These are phyloP conservation scores for Rhexocercosporidium sp. DNA, from an alignment of 2,329 filamentous ascomycete genomes.

Conservation along the genomic window DNA sequence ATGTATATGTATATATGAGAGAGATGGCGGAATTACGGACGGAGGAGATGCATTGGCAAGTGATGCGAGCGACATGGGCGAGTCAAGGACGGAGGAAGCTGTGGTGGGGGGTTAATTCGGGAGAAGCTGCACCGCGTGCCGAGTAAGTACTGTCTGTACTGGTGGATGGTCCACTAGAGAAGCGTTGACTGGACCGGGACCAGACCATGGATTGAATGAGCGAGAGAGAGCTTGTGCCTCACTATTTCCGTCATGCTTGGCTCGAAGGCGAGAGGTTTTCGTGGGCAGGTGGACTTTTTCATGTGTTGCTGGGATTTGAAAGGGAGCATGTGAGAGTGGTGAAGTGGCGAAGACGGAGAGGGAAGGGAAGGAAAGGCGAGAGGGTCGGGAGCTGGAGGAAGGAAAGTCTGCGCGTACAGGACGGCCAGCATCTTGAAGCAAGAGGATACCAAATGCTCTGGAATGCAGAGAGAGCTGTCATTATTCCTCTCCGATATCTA, in stretches of 20 bases:
- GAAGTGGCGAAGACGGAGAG: background rate
- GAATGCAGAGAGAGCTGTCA: too few relatives aligned
- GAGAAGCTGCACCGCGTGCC: constrained; percentile 12
- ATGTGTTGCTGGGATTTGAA: background rate
- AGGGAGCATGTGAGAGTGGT: background rate
- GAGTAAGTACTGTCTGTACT: background rate
- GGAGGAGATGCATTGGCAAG: constrained; percentile 5
- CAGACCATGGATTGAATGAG: background rate
- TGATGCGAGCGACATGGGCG: constrained; percentile 6
- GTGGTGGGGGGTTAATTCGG: constrained; percentile 13
- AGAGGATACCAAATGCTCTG: too few relatives aligned
- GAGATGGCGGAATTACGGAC: background rate
- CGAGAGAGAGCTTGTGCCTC: background rate
- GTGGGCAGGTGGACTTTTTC: constrained; percentile 3
- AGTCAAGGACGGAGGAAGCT: constrained; percentile 8
- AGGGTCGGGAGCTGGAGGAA: background rate
- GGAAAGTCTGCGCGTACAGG: too few relatives aligned
- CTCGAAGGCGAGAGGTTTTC: background rate
- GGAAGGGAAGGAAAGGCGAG: background rate
- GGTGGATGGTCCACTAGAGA: background rate
- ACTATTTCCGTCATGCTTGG: background rate
- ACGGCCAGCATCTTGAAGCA: too few relatives aligned
- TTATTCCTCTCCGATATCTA: too few relatives aligned
- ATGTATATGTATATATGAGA: constrained; percentile 6
- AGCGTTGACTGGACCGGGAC: background rate